phyloP scores from a whole-genome alignment of 2,329 filamentous ascomycete species.

The Penicillium italicum region DNA sequence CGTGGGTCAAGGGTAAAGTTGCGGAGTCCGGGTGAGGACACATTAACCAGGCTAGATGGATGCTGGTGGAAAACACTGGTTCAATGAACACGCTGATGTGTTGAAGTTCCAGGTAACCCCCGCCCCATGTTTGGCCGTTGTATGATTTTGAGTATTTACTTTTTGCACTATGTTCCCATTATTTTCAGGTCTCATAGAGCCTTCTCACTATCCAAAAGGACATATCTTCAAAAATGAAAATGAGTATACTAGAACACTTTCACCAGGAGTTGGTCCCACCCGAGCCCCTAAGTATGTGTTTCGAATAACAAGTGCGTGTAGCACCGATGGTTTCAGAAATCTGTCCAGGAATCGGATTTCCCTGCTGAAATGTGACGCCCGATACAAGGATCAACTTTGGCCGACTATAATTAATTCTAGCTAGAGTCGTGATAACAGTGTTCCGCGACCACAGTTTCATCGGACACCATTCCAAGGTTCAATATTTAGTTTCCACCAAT shows the following conservation, averaged over 20 bases:
- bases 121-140: background rate
- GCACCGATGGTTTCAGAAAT: no score
- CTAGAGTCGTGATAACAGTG: no score
- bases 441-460: no score
- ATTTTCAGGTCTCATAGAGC: background rate
- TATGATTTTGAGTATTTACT: background rate
- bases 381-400: no score
- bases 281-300: no score
- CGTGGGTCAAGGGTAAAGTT: conserved; percentile 66
- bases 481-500: no score
- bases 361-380: no score
- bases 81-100: background rate
- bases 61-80: background rate
- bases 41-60: background rate
- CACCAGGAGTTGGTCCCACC: no score
- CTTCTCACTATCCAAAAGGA: background rate
- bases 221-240: background rate
- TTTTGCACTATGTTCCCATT: background rate
- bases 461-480: no score
- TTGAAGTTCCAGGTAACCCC: background rate
- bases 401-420: no score
- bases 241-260: background rate
- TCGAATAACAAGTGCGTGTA: no score
- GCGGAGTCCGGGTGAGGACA: conserved; percentile 5
- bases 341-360: no score